Conservation (phyloP, 2,329 filamentous ascomycete species). For the Magnaporthiopsis rhizophila region DNA sequence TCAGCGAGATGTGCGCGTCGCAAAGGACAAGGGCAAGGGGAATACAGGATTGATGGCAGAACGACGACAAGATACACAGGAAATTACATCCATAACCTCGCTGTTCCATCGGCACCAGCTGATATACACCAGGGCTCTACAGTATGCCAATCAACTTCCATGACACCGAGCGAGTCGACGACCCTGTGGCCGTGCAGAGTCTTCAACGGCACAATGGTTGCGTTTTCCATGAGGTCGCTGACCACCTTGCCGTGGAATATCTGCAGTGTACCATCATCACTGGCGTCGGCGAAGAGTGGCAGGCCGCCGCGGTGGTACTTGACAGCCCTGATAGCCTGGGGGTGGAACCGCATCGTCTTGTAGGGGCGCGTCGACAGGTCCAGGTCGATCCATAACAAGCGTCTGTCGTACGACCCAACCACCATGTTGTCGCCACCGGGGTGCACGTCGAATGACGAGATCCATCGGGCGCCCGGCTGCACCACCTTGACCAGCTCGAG, state of each 20-base stretch:
- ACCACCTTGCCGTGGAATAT: conserved; percentile 97
- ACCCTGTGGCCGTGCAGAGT: conserved; percentile 86
- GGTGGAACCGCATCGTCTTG: conserved; percentile 93
- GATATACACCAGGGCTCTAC: conserved; percentile 89
- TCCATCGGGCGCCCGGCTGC: conserved; percentile 87
- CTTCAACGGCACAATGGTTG: conserved; percentile 92
- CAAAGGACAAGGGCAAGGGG: background rate
- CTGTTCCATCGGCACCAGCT: conserved; percentile 88
- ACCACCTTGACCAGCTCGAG: conserved; percentile 90
- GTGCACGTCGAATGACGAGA: conserved; percentile 89
- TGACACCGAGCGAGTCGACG: conserved; percentile 74
- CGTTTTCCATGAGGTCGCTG: conserved; percentile 90
- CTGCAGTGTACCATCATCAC: conserved; percentile 88
- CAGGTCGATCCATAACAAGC: conserved; percentile 92
- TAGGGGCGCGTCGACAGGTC: conserved; percentile 86
- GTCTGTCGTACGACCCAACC: conserved; percentile 88
- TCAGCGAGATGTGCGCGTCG: too few species aligned
- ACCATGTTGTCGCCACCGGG: conserved; percentile 90
- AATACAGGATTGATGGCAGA: background rate
- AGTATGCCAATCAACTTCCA: conserved; percentile 96
- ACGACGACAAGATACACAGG: background rate
- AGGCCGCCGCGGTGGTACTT: conserved; percentile 71
- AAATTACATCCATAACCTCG: conserved; percentile 71
- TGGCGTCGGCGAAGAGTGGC: conserved; percentile 88
- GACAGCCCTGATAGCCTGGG: conserved; percentile 82